Base-by-base conservation (phyloP, 2,329 filamentous ascomycete species). In the Fusarium subtropicale region DNA sequence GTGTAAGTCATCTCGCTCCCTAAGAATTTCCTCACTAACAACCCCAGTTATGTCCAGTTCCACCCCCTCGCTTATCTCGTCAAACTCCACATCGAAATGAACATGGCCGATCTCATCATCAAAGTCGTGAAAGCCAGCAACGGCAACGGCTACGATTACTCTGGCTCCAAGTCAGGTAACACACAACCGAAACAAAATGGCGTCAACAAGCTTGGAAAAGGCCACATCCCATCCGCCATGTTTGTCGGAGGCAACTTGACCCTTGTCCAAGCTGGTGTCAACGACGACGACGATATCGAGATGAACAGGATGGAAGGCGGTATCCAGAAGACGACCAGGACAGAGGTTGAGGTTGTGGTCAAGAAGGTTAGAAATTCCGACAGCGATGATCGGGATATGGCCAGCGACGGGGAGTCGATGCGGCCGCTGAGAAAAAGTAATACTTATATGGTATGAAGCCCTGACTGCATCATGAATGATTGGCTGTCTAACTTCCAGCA, bases 11-110 rank as follows among this genome's bases (percentile, higher is more conserved):
- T 6, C 10, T 3, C 8, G 3, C n/a, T 30, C 5, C 7, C 2
- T 11, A 4, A 8, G 4, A 1, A 11, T 12, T 3, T 4, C 5
- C 30, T 11, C 7, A 15, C 64, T 68, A 31, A 74, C 18, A 10
- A 15, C 7, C 24, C 54, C 28, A 77, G 78, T 33, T 78, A 75
- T 67, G 79, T 85, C 28, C 83, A 85, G 64, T 85, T 86, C 73
- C 83, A 86, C 38, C 84, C 84, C 2, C 77, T 86, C 7, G 84
- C 83, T 4, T 86, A 85, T 71, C 78, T 85, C 20, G 82, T 85
- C 60, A 86, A 86, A 57, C 79, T 86, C 18, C 83, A 86, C 64
- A 86, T 86, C 68, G 84, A 86, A 68, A 81, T 86, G 79, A 82
- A 81, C 42, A 85, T 86, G 83, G 83, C 84, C 53, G 82, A 83